Conservation (phyloP, 1,139 yeast genomes). For the Yamadazyma siamensis region DNA sequence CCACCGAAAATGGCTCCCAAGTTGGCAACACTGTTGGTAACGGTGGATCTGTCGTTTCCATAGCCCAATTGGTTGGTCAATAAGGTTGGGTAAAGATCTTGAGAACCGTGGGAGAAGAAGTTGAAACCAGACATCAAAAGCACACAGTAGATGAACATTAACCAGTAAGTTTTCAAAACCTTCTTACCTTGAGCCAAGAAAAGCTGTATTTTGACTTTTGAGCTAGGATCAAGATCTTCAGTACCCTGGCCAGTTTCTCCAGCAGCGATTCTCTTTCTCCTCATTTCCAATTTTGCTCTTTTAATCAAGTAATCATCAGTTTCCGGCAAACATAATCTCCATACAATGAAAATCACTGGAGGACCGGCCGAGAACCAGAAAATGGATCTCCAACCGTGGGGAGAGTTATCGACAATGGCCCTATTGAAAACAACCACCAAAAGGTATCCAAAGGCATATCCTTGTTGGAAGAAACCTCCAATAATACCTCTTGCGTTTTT, state of each 20-base stretch:
- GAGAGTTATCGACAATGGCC: conserved; percentile 22
- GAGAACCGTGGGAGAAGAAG: conserved; percentile 39
- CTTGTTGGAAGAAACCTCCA: conserved; percentile 41
- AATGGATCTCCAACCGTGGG: conserved; percentile 34
- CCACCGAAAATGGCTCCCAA: conserved; percentile 40
- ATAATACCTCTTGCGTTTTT: conserved; percentile 36
- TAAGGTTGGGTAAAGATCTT: conserved; percentile 38
- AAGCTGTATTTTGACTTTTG: conserved; percentile 9
- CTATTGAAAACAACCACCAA: conserved; percentile 42
- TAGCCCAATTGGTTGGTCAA: conserved; percentile 27
- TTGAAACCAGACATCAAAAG: conserved; percentile 44
- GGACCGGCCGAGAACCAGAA: conserved; percentile 46
- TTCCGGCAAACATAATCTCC: conserved; percentile 37
- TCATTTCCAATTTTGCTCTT: conserved; percentile 17
- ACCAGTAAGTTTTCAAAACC: conserved; percentile 36
- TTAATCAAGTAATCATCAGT: conserved; percentile 33
- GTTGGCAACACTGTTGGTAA: conserved; percentile 36
- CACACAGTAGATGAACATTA: conserved; percentile 32
- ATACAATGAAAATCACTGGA: conserved; percentile 33
- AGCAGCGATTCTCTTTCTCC: conserved; percentile 4
- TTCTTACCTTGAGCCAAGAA: conserved; percentile 21
- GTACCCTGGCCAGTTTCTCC: conserved; percentile 5
- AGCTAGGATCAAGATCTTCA: conserved; percentile 4
- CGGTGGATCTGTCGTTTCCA: conserved; percentile 29
- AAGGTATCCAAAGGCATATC: conserved; percentile 43